Conservation (phyloP, 2,329 filamentous ascomycete species). For the Madurella mycetomatis region DNA sequence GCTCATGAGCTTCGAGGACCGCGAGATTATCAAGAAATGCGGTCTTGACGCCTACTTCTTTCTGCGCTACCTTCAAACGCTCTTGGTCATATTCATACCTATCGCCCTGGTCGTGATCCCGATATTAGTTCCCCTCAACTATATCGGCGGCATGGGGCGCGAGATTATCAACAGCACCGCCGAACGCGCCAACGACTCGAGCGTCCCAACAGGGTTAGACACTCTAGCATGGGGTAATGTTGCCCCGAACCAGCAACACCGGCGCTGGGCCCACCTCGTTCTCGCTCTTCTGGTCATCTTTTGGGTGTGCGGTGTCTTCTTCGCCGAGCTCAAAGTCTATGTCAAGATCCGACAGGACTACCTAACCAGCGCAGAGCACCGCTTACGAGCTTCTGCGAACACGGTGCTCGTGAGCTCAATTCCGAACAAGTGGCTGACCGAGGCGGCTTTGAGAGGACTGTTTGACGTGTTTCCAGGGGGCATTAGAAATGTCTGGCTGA, state of each 20-base stretch:
- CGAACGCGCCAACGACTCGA: constrained; percentile 29
- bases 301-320: constrained; percentile 85
- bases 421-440: constrained; percentile 82
- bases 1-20: constrained; percentile 65
- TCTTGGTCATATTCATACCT: constrained; percentile 88
- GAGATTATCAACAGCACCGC: constrained; percentile 42
- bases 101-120: constrained; percentile 75
- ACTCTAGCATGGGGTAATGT: constrained; percentile 86
- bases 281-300: constrained; percentile 72
- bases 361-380: constrained; percentile 89
- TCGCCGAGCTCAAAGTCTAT: constrained; percentile 79
- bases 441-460: constrained; percentile 73
- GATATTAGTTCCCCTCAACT: constrained; percentile 82
- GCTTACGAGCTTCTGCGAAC: constrained; percentile 86
- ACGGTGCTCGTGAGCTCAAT: constrained; percentile 92
- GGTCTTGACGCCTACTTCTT: constrained; percentile 98
- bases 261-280: constrained; percentile 81
- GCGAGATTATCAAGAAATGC: constrained; percentile 90
- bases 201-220: constrained; percentile 63
- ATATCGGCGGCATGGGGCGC: constrained; percentile 62
- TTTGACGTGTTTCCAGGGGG: constrained; percentile 97
- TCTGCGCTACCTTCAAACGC: constrained; percentile 70
- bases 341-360: constrained; percentile 93
- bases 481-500: constrained; percentile 94
- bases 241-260: constrained; percentile 54